These are phyloP conservation scores for Opeltia flavorubescens DNA, from an alignment of 495 filamentous ascomycete species.

Conservation along the genomic window DNA sequence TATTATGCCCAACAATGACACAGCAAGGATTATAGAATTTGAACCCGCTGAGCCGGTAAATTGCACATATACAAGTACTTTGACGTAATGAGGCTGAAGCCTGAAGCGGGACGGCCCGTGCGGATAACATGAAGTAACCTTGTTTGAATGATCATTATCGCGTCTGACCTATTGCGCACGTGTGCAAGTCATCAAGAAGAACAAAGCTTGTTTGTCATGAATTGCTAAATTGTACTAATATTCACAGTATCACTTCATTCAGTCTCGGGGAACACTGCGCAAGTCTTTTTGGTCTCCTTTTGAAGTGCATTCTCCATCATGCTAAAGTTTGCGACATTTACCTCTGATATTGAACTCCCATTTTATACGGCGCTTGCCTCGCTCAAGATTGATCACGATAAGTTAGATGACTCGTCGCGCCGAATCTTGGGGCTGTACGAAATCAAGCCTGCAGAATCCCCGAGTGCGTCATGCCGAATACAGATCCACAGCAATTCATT, in stretches of 20 bases:
- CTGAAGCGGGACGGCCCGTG: no score
- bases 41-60: neutral
- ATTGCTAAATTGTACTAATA: neutral
- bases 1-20: no score
- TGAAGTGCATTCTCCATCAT: conserved; percentile 2
- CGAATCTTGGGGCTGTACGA: conserved; percentile 82
- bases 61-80: no score
- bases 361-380: conserved; percentile 84
- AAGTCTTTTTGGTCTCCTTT: neutral
- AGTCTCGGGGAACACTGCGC: neutral
- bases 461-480: conserved; percentile 64
- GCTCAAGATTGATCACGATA: conserved; percentile 91
- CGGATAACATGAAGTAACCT: no score
- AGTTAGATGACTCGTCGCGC: conserved; percentile 82
- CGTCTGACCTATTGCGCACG: no score
- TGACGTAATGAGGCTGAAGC: no score
- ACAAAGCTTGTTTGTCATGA: no score
- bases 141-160: no score
- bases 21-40: neutral
- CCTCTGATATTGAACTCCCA: conserved; percentile 84
- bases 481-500: conserved; percentile 80
- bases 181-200: no score
- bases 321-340: conserved; percentile 68
- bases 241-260: neutral
- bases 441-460: conserved; percentile 50